A percentile compares a stretch with the other conserved stretches of the same genome.
Evolutionary conservation across 148 eudicot genomes (phyloP).

Genomic region (Chenopodium album): DNA sequence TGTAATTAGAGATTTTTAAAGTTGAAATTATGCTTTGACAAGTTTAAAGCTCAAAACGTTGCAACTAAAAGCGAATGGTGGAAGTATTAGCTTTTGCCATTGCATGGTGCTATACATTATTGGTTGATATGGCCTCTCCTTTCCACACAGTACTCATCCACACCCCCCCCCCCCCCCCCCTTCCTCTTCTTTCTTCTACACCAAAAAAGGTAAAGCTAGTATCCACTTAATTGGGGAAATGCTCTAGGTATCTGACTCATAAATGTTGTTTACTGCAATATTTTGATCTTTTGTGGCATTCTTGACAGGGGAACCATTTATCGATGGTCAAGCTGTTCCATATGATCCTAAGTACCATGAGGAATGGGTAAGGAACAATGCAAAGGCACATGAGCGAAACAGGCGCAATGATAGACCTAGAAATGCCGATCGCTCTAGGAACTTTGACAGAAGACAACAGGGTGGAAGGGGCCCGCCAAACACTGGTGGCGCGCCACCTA

Average conservation of each 20-base stretch:
- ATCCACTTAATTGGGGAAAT: not conserved
- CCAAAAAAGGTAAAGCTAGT: not conserved
- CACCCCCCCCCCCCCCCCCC: too few species aligned
- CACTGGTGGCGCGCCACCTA: slow-evolving; percentile 18
- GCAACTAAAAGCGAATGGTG: too few species aligned
- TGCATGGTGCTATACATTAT: not conserved
- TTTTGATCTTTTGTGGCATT: not conserved
- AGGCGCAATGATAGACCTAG: slow-evolving; percentile 92
- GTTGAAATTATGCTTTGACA: too few species aligned
- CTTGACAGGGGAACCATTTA: slow-evolving; percentile 87
- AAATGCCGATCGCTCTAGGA: slow-evolving; percentile 78
- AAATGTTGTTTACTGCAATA: not conserved
- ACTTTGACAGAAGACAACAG: slow-evolving; percentile 66
- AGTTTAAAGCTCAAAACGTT: too few species aligned
- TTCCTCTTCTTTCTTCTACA: not conserved
- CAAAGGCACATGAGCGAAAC: slow-evolving; percentile 82
- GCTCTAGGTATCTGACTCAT: not conserved
- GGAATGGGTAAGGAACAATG: slow-evolving; percentile 95
- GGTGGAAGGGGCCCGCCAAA: slow-evolving; percentile 22
- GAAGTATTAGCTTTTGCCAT: not conserved
- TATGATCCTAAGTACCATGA: slow-evolving; percentile 96
- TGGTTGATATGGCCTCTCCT: not conserved
- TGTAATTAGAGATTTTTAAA: too few species aligned
- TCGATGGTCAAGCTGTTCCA: slow-evolving; percentile 87
- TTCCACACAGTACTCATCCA: too few species aligned